Evolutionary conservation across 2,329 filamentous ascomycete genomes (phyloP), one percentile per base, ranked within the genome.

Genomic region (Penicillium decumbens): DNA sequence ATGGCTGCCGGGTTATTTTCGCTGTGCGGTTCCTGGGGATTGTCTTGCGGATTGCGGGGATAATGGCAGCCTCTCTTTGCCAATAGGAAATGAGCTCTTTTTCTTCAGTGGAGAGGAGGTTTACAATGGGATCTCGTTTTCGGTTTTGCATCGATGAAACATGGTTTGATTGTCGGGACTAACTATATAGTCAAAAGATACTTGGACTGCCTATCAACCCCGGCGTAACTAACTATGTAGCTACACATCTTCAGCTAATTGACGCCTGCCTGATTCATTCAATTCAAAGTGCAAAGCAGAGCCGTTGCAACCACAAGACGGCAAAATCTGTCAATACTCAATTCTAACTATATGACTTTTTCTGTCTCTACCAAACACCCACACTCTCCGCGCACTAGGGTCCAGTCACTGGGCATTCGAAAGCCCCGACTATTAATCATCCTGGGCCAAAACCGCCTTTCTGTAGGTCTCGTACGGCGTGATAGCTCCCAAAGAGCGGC

Each of bases 381-480:
- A 13, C 12, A 27, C 18, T 12, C 18, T 18, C 13, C 20, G 43
- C 15, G 27, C 38, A 28, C 13, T 9, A 18, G 12, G 43, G 30
- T 20, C 5, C 43, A 27, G 43, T n/a, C 18, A 35, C 13, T 20
- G n/a, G 5, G n/a, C 25, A 30, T 12, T n/a, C n/a, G n/a, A n/a
- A n/a, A n/a, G n/a, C n/a, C n/a, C 40, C 35, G 28, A 46, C 55
- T 25, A 62, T 37, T 50, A 62, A 33, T 54, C 51, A 41, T 63
- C 58, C 40, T 68, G 64, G 15, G 64, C 66, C 44, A 75, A 77
- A 20, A 71, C 47, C 6, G 88, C 89, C 70, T 82, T 85, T 65
- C 83, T 80, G 69, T 92, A 95, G 1, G 84, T 88, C 40, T 93
- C 87, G 68, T 88, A 97, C 2, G 88, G 85, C 3, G 91, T 96